These are phyloP conservation scores for Lepidium aucheri DNA, from an alignment of 345 rosid species.

Conservation along the genomic window DNA sequence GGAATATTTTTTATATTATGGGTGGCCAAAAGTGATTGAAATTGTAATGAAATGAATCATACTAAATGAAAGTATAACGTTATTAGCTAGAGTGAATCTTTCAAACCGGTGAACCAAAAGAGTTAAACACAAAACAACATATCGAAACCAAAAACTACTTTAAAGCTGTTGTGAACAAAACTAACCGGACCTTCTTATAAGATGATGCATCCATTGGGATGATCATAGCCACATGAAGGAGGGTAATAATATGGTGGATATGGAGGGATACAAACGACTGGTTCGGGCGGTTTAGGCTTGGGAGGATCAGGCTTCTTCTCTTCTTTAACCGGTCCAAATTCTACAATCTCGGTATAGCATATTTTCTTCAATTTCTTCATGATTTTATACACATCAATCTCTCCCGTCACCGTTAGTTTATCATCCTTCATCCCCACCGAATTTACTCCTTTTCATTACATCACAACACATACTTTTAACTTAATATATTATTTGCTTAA, in stretches of 20 bases:
- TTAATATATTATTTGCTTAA: not conserved
- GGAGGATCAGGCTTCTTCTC: constrained; percentile 35
- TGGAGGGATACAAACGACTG: not conserved
- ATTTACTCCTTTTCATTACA: constrained; percentile 35
- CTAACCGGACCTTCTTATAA: no score
- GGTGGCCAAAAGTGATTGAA: no score
- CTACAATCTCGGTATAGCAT: constrained; percentile 40
- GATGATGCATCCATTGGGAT: not conserved
- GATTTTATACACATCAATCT: constrained; percentile 37
- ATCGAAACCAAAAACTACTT: no score
- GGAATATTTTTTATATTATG: no score
- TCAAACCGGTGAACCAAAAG: no score
- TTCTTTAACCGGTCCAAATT: constrained; percentile 61
- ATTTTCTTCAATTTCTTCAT: constrained; percentile 48
- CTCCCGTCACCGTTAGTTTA: constrained; percentile 53
- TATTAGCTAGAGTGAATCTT: no score
- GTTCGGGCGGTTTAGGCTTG: not conserved
- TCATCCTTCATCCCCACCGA: constrained; percentile 49
- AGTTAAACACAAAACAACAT: no score
- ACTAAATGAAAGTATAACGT: no score
- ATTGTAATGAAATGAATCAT: no score
- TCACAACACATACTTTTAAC: not conserved
- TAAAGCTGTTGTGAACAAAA: no score
- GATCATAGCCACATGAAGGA: not conserved
- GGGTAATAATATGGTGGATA: not conserved